Conservation (phyloP, 2,329 filamentous ascomycete genomes). For the Diplodia mutila region DNA sequence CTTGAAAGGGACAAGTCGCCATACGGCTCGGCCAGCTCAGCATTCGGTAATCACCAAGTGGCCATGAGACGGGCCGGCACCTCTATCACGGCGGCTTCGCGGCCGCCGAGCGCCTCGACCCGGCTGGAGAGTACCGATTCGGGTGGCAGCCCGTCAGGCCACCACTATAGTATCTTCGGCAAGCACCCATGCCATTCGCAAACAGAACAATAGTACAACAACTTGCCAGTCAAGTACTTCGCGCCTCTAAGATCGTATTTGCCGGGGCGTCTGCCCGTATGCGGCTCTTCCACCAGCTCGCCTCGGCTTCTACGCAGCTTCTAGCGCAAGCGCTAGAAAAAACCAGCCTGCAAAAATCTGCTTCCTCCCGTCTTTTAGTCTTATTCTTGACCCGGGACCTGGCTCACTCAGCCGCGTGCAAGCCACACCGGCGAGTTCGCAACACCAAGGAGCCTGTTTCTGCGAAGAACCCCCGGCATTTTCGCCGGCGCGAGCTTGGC, state of each 20-base stretch:
- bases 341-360: not conserved
- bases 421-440: constrained; percentile 2
- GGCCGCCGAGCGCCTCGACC: not conserved
- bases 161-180: too few species aligned
- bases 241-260: not conserved
- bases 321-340: not conserved
- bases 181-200: not conserved
- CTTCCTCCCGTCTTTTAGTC: not conserved
- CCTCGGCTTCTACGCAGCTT: not conserved
- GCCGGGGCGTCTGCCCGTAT: not conserved
- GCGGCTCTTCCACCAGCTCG: not conserved
- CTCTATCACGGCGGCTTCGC: constrained; percentile 10
- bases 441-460: constrained; percentile 5
- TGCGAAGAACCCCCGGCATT: constrained; percentile 15
- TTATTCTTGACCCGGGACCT: not conserved
- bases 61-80: constrained; percentile 6
- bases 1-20: not conserved
- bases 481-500: constrained; percentile 6
- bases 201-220: not conserved
- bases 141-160: not conserved
- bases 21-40: constrained; percentile 4
- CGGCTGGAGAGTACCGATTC: not conserved
- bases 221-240: not conserved
- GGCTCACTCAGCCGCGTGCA: not conserved
- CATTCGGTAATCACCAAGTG: constrained; percentile 7